These are phyloP conservation scores for Paragyromitra xinjiangensis DNA, from an alignment of 495 filamentous ascomycete species.

Conservation along the genomic window DNA sequence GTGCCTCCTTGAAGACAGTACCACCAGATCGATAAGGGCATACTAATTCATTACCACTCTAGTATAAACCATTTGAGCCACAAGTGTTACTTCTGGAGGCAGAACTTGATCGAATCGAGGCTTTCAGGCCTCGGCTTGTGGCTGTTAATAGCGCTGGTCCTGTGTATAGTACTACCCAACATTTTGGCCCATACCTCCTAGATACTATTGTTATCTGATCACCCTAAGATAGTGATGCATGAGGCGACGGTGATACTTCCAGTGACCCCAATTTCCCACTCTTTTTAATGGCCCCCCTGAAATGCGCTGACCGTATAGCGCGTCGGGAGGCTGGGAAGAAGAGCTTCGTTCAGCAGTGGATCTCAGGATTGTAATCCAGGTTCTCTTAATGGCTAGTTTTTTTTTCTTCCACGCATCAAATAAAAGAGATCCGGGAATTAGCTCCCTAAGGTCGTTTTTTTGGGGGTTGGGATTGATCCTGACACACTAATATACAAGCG, in stretches of 20 bases:
- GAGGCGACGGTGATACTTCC: neutral
- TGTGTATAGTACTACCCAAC: neutral
- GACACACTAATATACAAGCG: too few species aligned
- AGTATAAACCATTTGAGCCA: constrained; percentile 3
- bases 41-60: constrained; percentile 6
- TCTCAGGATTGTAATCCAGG: neutral
- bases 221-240: neutral
- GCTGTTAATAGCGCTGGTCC: neutral
- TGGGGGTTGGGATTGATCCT: too few species aligned
- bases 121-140: neutral
- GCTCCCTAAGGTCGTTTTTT: too few species aligned
- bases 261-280: neutral
- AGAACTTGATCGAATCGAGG: constrained; percentile 1
- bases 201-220: neutral
- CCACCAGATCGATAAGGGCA: neutral
- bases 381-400: neutral
- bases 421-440: too few species aligned
- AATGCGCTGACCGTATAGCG: neutral
- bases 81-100: neutral
- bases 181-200: neutral
- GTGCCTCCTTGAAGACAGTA: neutral
- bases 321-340: neutral
- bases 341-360: neutral
- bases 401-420: neutral
- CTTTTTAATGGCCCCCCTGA: neutral